These are phyloP conservation scores for Cinnamomum chago DNA, from an alignment of 164 flowering plant species.

Conservation along the genomic window DNA sequence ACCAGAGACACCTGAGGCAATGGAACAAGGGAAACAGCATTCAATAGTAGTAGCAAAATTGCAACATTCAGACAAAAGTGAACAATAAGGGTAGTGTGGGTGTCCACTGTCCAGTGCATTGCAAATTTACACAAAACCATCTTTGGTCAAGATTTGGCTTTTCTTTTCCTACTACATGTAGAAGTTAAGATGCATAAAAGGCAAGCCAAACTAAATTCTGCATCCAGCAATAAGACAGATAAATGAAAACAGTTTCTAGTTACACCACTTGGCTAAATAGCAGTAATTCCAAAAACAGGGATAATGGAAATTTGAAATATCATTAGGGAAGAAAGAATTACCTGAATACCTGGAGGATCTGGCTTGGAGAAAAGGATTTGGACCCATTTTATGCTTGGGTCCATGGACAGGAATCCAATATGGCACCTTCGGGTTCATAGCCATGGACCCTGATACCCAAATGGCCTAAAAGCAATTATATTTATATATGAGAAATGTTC, in stretches of 20 bases:
- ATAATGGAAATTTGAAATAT: neutral
- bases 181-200: neutral
- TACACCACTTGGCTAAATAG: neutral
- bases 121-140: neutral
- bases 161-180: neutral
- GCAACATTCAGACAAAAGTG: neutral
- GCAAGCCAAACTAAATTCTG: neutral
- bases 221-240: neutral
- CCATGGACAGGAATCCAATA: too few species aligned
- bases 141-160: neutral
- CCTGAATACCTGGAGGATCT: neutral
- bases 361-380: neutral
- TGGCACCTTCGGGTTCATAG: too few species aligned
- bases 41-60: neutral
- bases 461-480: too few species aligned
- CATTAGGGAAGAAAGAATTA: neutral
- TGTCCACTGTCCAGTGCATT: neutral
- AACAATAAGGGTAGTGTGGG: neutral
- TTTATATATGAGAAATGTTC: too few species aligned
- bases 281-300: neutral
- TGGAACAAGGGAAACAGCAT: neutral
- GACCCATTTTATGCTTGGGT: neutral
- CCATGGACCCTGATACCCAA: too few species aligned
- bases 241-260: neutral
- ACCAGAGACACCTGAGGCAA: constrained; percentile 78